Percentiles rank a stretch among this genome's conserved stretches.
Conservation (phyloP, 192 early-diverging fungal genomes). For the Coemansia sp. region DNA sequence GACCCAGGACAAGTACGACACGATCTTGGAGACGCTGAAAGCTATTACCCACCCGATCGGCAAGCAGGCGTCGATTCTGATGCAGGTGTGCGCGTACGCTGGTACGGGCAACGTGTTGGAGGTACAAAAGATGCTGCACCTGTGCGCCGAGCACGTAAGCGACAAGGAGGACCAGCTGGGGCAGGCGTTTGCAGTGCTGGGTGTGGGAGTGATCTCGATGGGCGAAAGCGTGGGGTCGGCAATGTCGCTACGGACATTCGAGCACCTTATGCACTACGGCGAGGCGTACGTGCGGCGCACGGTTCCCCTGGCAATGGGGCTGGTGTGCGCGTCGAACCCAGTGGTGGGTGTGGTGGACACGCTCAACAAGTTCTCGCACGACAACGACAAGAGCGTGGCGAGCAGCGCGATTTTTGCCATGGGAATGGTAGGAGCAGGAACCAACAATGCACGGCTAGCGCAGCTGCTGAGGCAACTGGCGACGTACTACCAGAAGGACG, state of each 20-base stretch:
- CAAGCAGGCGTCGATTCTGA: slow-evolving; percentile 83
- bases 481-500: slow-evolving; percentile 95
- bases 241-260: slow-evolving; percentile 94
- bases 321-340: slow-evolving; percentile 97
- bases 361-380: slow-evolving; percentile 98
- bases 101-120: slow-evolving; percentile 97
- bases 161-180: slow-evolving; percentile 80
- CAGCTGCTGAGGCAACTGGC: slow-evolving; percentile 98
- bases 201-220: slow-evolving; percentile 94
- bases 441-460: slow-evolving; percentile 97
- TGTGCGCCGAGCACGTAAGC: slow-evolving; percentile 94
- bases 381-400: slow-evolving; percentile 94
- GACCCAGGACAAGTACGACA: slow-evolving; percentile 88
- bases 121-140: slow-evolving; percentile 94
- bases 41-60: slow-evolving; percentile 92
- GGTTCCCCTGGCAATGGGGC: slow-evolving; percentile 92
- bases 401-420: slow-evolving; percentile 97
- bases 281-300: slow-evolving; percentile 91
- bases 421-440: slow-evolving; percentile 98
- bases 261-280: slow-evolving; percentile 99
- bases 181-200: slow-evolving; percentile 95
- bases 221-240: slow-evolving; percentile 96
- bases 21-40: slow-evolving; percentile 91
- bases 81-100: slow-evolving; percentile 88
- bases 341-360: slow-evolving; percentile 89